phyloP scores from a whole-genome alignment of 2,329 filamentous ascomycete species.

The Trichoderma atroviride region DNA sequence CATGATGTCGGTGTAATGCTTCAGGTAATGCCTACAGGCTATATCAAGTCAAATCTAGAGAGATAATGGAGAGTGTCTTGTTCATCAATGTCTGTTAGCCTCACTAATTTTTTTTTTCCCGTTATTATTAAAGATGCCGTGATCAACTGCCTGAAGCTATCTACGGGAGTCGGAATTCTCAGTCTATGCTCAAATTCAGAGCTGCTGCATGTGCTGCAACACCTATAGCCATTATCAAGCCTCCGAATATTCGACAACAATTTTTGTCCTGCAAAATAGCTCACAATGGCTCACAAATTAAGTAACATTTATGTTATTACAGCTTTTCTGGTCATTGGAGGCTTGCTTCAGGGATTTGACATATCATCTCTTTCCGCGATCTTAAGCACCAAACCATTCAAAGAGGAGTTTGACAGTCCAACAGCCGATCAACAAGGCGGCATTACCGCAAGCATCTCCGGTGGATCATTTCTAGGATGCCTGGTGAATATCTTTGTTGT shows the following conservation, averaged over 20 bases:
- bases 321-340: constrained; percentile 12
- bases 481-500: constrained; percentile 7
- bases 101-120: neutral
- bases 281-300: neutral
- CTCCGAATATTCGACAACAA: neutral
- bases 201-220: neutral
- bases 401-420: constrained; percentile 10
- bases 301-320: constrained; percentile 12
- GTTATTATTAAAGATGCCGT: neutral
- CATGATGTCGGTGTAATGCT: neutral
- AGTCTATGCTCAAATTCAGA: neutral
- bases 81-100: neutral
- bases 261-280: neutral
- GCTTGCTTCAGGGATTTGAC: constrained; percentile 12
- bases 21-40: neutral
- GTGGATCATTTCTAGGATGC: constrained; percentile 16
- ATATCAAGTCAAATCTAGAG: neutral
- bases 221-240: neutral
- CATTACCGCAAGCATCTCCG: constrained; percentile 12
- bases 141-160: neutral
- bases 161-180: neutral
- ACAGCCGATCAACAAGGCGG: constrained; percentile 16
- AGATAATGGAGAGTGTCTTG: neutral
- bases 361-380: constrained; percentile 17
- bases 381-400: constrained; percentile 3